Evolutionary conservation across 2,329 filamentous ascomycete species (phyloP), one percentile per base, ranked within the genome.

Genomic region (Monilinia vaccinii-corymbosi): DNA sequence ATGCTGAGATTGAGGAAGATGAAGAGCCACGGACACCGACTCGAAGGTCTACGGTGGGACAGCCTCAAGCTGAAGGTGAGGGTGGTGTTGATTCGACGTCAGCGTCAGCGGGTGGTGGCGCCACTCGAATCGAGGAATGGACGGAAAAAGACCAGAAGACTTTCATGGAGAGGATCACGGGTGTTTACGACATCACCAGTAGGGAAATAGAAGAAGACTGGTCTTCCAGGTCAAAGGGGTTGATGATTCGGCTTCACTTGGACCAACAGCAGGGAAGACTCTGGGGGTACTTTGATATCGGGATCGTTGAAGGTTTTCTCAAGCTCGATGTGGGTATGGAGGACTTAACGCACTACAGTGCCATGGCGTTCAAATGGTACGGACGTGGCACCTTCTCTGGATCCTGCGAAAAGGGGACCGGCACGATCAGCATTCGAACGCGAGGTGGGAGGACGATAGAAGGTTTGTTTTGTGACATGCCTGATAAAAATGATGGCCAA

Each of bases 1-100:
- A 53, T n/a, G 51, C 51, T 7, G 51, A 53, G n/a, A 53, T 32
- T 44, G 51, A 53, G 28, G 51, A 53, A 4, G 51, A 53, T 53
- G 51, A 53, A 44, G n/a, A 16, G 8, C 51, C 51, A 44, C 38
- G 51, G 44, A 16, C 51, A 18, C 51, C 51, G 3, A 53, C 51
- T 32, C 51, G 38, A 32, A 44, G 38, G 4, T 53, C 50, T 23
- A 23, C 13, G 7, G 44, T 23, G 13, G 28, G 10, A 32, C 42
- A 16, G n/a, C 16, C 38, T 7, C 51, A 23, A 6, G n/a, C 36
- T 6, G 50, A 53, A 31, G 10, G n/a, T 23, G 51, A 44, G n/a
- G n/a, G n/a, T 53, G 38, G 38, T 16, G 4, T 34, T 18, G 13
- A 10, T 44, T 21, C 51, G 8, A 44, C 3, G 4, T 32, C 25